A percentile compares a stretch with the other conserved stretches of the same genome.
Evolutionary conservation across 345 rosid species (phyloP).

Genomic region (Durio zibethinus): DNA sequence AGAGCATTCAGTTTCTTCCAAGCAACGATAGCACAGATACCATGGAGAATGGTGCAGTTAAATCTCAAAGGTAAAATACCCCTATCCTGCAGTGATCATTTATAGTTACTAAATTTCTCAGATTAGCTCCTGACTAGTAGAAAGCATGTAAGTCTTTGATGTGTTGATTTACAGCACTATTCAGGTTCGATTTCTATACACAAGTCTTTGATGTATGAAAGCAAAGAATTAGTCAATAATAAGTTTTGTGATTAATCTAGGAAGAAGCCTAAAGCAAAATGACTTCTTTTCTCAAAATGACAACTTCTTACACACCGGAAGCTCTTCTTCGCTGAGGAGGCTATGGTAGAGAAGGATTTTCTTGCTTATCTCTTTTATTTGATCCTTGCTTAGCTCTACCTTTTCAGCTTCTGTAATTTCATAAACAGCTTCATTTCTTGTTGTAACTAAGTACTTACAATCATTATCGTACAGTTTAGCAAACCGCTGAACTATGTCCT

Average conservation of each 20-base stretch:
- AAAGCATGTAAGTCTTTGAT: not conserved
- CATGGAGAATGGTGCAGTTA: not conserved
- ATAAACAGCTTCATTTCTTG: slow-evolving; percentile 36
- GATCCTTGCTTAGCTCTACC: slow-evolving; percentile 31
- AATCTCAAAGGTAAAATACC: not conserved
- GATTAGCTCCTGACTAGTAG: not conserved
- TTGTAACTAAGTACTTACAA: slow-evolving; percentile 32
- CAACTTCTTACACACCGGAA: slow-evolving; percentile 21
- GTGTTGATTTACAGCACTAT: not conserved
- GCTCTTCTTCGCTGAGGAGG: slow-evolving; percentile 28
- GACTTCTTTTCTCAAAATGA: no score
- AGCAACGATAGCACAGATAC: not conserved
- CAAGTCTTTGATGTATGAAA: not conserved
- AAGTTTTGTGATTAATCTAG: not conserved
- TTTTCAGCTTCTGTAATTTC: slow-evolving; percentile 39
- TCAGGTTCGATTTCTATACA: not conserved
- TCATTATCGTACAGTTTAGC: slow-evolving; percentile 33
- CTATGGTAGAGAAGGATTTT: slow-evolving; percentile 33
- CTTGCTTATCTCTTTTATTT: slow-evolving; percentile 30
- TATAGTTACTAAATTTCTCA: not conserved
- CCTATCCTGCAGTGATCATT: not conserved
- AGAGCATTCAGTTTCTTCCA: not conserved
- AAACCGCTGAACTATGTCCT: slow-evolving; percentile 37
- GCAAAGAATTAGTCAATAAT: not conserved
- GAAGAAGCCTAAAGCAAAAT: not conserved